Evolutionary conservation across 768 basidiomycete genomes (phyloP).

Genomic region (Hemileccinum impolitum): DNA sequence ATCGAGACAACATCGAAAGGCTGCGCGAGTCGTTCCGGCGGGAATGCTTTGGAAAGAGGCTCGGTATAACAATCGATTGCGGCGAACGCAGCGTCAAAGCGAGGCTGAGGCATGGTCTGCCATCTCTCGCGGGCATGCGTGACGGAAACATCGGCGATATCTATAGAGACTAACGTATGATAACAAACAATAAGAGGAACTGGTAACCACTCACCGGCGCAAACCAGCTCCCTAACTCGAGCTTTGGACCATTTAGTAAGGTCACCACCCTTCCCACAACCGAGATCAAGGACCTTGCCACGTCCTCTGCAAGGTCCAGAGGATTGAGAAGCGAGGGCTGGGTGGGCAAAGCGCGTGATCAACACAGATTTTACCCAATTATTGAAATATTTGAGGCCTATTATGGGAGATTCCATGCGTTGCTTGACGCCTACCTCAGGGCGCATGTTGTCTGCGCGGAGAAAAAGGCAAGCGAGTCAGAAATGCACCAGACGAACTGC

Average conservation of each 20-base stretch:
- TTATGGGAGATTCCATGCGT: slow-evolving; percentile 88
- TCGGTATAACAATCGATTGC: slow-evolving; percentile 86
- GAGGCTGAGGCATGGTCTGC: slow-evolving; percentile 45
- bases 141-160: slow-evolving; percentile 86
- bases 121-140: slow-evolving; percentile 82
- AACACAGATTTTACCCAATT: slow-evolving; percentile 99
- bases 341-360: slow-evolving; percentile 85
- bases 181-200: background rate
- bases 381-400: slow-evolving; percentile 96
- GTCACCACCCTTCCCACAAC: slow-evolving; percentile 99
- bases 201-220: slow-evolving; percentile 59
- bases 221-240: slow-evolving; percentile 71
- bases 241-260: slow-evolving; percentile 94
- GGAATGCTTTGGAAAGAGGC: slow-evolving; percentile 65
- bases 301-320: slow-evolving; percentile 27
- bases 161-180: slow-evolving; percentile 37
- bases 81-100: slow-evolving; percentile 78
- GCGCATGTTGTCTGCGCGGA: slow-evolving; percentile 75
- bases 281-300: slow-evolving; percentile 92
- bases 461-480: slow-evolving; percentile 5
- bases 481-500: background rate
- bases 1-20: slow-evolving; percentile 95
- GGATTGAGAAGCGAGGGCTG: slow-evolving; percentile 47
- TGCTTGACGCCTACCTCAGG: slow-evolving; percentile 87
- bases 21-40: slow-evolving; percentile 53